Evolutionary conservation across 1,139 yeast genomes (phyloP).

Genomic region (Groenewaldozyma sp.): DNA sequence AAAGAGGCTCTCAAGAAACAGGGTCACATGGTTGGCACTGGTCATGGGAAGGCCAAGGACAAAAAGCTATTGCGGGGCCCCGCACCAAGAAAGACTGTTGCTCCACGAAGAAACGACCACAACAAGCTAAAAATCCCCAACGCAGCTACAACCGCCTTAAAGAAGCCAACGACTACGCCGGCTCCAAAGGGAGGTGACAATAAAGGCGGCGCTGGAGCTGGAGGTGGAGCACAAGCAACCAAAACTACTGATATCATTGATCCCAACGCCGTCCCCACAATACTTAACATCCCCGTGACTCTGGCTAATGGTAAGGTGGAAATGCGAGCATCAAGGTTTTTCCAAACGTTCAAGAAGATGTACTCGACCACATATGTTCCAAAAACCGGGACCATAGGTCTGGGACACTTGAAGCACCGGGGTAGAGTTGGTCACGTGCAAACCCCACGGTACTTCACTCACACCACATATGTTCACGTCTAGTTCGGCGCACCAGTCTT

Average conservation of each 20-base stretch:
- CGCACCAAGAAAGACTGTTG: too few species aligned
- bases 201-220: neutral
- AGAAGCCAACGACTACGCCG: too few species aligned
- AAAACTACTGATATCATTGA: constrained; percentile 8
- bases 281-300: constrained; percentile 52
- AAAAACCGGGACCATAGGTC: constrained; percentile 46
- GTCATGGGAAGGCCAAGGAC: too few species aligned
- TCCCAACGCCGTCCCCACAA: constrained; percentile 23
- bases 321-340: constrained; percentile 36
- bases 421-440: neutral
- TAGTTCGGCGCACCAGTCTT: too few species aligned
- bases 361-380: constrained; percentile 35
- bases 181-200: too few species aligned
- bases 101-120: too few species aligned
- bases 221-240: neutral
- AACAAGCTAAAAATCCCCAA: too few species aligned
- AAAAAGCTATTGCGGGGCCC: too few species aligned
- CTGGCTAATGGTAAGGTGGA: constrained; percentile 31
- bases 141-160: too few species aligned
- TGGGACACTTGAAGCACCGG: constrained; percentile 31
- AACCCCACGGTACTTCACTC: neutral
- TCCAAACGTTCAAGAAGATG: constrained; percentile 40
- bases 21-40: too few species aligned
- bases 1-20: too few species aligned
- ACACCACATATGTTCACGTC: too few species aligned